Percentiles rank a stretch among this genome's conserved stretches.
Conservation (phyloP, 768 basidiomycete species). For the Russula griseocarnosa region DNA sequence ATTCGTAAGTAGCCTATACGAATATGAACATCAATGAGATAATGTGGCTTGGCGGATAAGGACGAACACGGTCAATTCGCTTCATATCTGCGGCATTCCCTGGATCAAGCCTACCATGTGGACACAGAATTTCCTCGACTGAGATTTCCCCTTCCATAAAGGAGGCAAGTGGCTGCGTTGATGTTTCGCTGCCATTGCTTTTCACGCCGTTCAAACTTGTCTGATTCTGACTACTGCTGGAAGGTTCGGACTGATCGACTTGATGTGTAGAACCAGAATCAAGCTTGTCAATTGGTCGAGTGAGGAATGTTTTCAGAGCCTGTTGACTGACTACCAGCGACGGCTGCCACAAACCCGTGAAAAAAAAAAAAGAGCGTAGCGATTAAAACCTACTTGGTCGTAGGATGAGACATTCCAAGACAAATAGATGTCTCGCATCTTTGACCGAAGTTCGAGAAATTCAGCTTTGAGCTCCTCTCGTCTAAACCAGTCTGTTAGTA, state of each 20-base stretch:
- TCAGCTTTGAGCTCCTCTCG: slow-evolving; percentile 39
- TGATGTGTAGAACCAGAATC: neutral
- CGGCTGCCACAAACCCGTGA: slow-evolving; percentile 38
- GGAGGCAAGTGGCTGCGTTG: neutral
- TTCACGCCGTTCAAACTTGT: slow-evolving; percentile 6
- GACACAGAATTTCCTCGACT: slow-evolving; percentile 53
- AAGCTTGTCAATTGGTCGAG: slow-evolving; percentile 15
- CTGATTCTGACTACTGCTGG: slow-evolving; percentile 1
- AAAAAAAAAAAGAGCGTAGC: neutral
- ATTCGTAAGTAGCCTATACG: slow-evolving; percentile 43
- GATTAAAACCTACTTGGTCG: slow-evolving; percentile 43
- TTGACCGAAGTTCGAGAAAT: slow-evolving; percentile 50
- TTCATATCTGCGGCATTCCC: slow-evolving; percentile 60
- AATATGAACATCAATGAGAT: slow-evolving; percentile 4
- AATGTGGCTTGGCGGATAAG: neutral
- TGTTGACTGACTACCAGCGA: slow-evolving; percentile 56
- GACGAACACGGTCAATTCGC: slow-evolving; percentile 52
- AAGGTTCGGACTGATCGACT: neutral
- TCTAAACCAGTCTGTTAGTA: slow-evolving; percentile 35
- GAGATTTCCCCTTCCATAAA: slow-evolving; percentile 40
- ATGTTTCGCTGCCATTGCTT: neutral
- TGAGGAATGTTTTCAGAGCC: slow-evolving; percentile 49
- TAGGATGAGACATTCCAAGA: slow-evolving; percentile 53
- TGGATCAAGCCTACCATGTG: slow-evolving; percentile 61
- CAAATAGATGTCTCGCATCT: slow-evolving; percentile 57